These are phyloP conservation scores for Globisporangium rhizosaccharum DNA, from an alignment of 352 stramenopile genomes.

Conservation along the genomic window DNA sequence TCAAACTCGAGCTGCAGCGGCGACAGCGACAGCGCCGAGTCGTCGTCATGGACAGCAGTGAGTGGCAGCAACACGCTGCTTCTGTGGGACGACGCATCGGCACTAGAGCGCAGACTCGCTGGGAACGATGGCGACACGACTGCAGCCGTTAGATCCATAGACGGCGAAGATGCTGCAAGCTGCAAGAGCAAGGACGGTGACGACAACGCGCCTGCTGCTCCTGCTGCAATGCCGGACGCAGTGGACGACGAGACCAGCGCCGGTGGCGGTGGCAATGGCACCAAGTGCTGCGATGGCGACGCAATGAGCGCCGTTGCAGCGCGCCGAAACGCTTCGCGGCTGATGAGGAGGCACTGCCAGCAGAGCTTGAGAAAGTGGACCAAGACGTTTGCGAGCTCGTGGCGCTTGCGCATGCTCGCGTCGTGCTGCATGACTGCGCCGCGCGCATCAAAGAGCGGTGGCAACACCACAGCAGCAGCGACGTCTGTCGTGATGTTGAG, in stretches of 20 bases:
- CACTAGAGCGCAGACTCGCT: too few relatives aligned
- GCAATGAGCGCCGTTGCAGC: not conserved
- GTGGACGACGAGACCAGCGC: not conserved
- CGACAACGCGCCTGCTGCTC: not conserved
- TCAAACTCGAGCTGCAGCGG: slow-evolving; percentile 71
- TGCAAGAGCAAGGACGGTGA: not conserved
- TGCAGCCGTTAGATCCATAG: not conserved
- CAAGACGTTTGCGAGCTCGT: slow-evolving; percentile 48
- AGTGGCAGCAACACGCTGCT: not conserved
- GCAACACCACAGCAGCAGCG: not conserved
- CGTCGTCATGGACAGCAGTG: slow-evolving; percentile 10
- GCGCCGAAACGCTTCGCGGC: slow-evolving; percentile 47
- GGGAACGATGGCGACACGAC: not conserved
- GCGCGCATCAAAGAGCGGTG: slow-evolving; percentile 24
- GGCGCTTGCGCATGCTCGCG: slow-evolving; percentile 27
- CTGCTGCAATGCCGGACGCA: not conserved
- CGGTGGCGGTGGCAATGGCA: not conserved
- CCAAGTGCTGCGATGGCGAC: not conserved
- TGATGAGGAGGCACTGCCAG: slow-evolving; percentile 53
- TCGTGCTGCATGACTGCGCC: slow-evolving; percentile 27
- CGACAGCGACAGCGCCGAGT: slow-evolving; percentile 27
- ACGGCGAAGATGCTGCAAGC: not conserved
- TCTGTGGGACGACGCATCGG: not conserved
- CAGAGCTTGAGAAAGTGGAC: slow-evolving; percentile 54
- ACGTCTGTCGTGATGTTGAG: not conserved